phyloP scores from a whole-genome alignment of 2,329 filamentous ascomycete species.

The Diplodia corticola region DNA sequence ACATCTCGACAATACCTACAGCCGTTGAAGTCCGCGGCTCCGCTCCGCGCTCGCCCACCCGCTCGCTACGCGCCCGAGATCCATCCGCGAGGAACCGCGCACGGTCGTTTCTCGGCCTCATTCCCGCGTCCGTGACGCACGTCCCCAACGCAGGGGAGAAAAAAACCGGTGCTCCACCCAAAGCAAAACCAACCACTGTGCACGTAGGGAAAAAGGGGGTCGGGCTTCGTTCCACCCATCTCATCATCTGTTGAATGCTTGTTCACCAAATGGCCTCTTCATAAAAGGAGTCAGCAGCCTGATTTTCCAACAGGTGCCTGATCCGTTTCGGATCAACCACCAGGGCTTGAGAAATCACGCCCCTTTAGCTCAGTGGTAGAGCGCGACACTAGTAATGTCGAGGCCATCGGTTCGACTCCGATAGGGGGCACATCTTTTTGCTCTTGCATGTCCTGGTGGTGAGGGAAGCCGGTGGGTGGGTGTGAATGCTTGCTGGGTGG shows the following conservation, averaged over 20 bases:
- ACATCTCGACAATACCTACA: not conserved
- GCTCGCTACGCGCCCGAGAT: not conserved
- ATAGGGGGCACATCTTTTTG: conserved; percentile 21
- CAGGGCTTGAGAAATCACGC: not conserved
- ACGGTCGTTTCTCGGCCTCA: not conserved
- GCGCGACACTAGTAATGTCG: conserved; percentile 24
- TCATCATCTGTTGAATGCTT: not conserved
- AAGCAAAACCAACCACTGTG: not conserved
- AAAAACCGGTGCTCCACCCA: not conserved
- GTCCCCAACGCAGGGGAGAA: not conserved
- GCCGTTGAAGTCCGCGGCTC: not conserved
- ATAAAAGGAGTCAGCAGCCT: not conserved
- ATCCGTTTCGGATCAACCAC: not conserved
- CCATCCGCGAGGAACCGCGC: not conserved
- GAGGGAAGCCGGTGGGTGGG: not conserved
- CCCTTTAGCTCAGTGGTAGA: conserved; percentile 24
- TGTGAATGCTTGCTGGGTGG: not conserved
- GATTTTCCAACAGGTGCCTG: not conserved
- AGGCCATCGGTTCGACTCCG: conserved; percentile 24
- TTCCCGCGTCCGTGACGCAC: not conserved
- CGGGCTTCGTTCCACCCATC: not conserved
- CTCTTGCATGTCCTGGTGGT: not conserved
- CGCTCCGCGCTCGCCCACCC: not conserved
- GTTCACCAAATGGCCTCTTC: not conserved
- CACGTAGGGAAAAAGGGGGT: not conserved